These are phyloP conservation scores for Meira nashicola DNA, from an alignment of 1,284 basidiomycete genomes.

Conservation along the genomic window DNA sequence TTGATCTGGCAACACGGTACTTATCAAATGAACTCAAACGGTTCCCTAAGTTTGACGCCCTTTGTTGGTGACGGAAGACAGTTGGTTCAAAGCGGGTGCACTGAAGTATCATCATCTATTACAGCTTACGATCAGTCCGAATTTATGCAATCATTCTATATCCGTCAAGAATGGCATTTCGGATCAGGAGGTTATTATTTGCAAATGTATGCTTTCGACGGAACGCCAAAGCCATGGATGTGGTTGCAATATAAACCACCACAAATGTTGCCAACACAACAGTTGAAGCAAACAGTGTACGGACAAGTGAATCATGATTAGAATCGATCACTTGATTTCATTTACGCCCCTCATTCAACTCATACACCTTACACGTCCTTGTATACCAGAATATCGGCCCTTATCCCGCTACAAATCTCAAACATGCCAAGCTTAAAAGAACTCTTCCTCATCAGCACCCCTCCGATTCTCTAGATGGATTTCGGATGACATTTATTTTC, in stretches of 20 bases:
- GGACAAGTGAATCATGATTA: too few species aligned
- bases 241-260: constrained; percentile 45
- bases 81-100: constrained; percentile 23
- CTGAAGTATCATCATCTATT: constrained; percentile 16
- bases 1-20: constrained; percentile 52
- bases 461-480: too few species aligned
- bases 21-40: constrained; percentile 30
- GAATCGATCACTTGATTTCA: too few species aligned
- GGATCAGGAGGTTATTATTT: constrained; percentile 21
- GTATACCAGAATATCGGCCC: too few species aligned
- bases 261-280: constrained; percentile 42
- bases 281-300: constrained; percentile 28
- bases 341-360: too few species aligned
- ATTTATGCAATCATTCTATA: constrained; percentile 22
- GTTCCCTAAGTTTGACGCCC: constrained; percentile 24
- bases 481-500: too few species aligned
- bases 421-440: too few species aligned
- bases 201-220: constrained; percentile 33
- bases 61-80: constrained; percentile 31
- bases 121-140: constrained; percentile 25
- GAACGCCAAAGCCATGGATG: constrained; percentile 25
- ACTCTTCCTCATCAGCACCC: too few species aligned
- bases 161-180: constrained; percentile 23
- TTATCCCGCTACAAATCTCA: too few species aligned
- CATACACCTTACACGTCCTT: too few species aligned